These are phyloP conservation scores for Lecanoromycetidae sp. DNA, from an alignment of 2,329 filamentous ascomycete genomes.

Conservation along the genomic window DNA sequence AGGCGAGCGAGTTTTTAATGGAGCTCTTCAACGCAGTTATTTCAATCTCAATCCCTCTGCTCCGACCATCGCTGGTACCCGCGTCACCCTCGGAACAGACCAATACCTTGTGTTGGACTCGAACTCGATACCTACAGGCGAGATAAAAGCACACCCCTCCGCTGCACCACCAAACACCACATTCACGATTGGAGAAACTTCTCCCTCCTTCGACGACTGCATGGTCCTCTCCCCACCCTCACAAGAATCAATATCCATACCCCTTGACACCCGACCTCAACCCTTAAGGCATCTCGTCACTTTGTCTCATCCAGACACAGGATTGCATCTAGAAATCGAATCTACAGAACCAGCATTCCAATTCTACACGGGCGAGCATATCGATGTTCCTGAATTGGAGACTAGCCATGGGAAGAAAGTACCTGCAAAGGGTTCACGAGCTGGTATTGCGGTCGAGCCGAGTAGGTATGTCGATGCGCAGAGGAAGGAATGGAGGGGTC, in stretches of 20 bases:
- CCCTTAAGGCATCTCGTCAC: conserved; percentile 56
- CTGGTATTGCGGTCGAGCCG: conserved; percentile 86
- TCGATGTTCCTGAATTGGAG: conserved; percentile 56
- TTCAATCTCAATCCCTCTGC: conserved; percentile 52
- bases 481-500: conserved; percentile 62
- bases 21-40: conserved; percentile 39
- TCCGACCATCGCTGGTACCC: conserved; percentile 50
- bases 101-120: conserved; percentile 63
- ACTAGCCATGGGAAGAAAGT: conserved; percentile 41
- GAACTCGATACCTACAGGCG: conserved; percentile 60
- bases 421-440: conserved; percentile 53
- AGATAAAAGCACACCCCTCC: conserved; percentile 49
- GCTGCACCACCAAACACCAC: conserved; percentile 51
- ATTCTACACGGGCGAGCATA: conserved; percentile 84
- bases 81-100: conserved; percentile 45
- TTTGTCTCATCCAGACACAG: conserved; percentile 60
- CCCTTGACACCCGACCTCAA: conserved; percentile 52
- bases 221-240: conserved; percentile 64
- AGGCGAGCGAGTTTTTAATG: no score
- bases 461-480: conserved; percentile 83
- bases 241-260: conserved; percentile 44
- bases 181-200: conserved; percentile 59
- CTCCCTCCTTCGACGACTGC: conserved; percentile 78
- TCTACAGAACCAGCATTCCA: conserved; percentile 95
- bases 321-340: conserved; percentile 71